Conservation (phyloP, 192 early-diverging fungal species). For the Coemansia erecta region DNA sequence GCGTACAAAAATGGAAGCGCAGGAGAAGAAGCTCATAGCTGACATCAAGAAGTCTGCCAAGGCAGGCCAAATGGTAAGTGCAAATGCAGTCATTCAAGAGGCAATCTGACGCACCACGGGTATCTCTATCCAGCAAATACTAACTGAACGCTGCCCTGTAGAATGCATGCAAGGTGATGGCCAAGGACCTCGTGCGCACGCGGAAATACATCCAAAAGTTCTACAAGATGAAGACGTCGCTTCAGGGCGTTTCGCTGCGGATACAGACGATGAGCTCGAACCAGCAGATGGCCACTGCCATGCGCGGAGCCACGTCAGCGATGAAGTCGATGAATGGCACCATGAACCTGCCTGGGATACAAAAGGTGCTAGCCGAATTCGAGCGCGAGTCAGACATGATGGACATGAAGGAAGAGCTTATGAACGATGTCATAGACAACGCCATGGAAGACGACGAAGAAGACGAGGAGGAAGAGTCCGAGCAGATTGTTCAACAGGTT, state of each 20-base stretch:
- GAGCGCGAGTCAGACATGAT: slow-evolving; percentile 91
- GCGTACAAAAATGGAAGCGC: slow-evolving; percentile 79
- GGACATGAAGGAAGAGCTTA: slow-evolving; percentile 99
- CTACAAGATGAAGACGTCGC: slow-evolving; percentile 90
- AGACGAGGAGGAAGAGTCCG: slow-evolving; percentile 88
- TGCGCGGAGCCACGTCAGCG: slow-evolving; percentile 92
- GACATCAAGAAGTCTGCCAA: slow-evolving; percentile 94
- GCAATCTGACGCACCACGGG: no score
- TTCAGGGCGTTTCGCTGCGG: slow-evolving; percentile 83
- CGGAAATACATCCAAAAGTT: slow-evolving; percentile 93
- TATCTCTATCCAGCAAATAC: no score
- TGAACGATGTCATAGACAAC: slow-evolving; percentile 96
- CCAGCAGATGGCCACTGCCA: slow-evolving; percentile 94
- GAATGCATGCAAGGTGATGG: slow-evolving; percentile 90
- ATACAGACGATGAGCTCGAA: slow-evolving; percentile 84
- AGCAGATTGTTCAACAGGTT: slow-evolving; percentile 89
- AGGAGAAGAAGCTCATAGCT: slow-evolving; percentile 92
- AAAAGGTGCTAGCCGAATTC: slow-evolving; percentile 98
- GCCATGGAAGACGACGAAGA: slow-evolving; percentile 84
- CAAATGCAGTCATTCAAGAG: no score
- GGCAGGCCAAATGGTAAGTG: slow-evolving; percentile 81
- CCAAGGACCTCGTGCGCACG: slow-evolving; percentile 95
- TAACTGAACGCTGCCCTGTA: no score
- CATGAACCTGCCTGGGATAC: slow-evolving; percentile 91
- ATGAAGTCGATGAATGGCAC: slow-evolving; percentile 94